Base-by-base conservation (phyloP, 257 asterid genomes). In the Nicotiana knightiana region DNA sequence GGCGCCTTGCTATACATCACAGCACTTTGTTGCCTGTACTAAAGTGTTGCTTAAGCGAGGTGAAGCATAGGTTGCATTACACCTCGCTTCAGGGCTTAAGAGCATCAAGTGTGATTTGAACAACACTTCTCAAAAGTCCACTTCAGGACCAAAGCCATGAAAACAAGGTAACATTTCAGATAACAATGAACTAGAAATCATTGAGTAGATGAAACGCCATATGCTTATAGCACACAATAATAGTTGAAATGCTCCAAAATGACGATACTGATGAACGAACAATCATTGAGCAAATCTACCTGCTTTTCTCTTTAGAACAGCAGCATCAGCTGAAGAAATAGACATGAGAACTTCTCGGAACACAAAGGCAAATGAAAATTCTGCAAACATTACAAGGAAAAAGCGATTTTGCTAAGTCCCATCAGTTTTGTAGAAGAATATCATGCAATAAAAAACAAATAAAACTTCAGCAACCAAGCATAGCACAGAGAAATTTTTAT, bases 341-440 rank as follows among this genome's bases (percentile, higher is more conserved):
- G 88, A 81, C 71, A 81, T 86, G 79, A 83, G 85, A 82, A 90
- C 93, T 89, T 96, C 99, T 75, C 98, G 97, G 85, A 86, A 96
- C 76, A 96, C 99, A 91, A 92, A 96, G 78, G 98, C 98, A 90
- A 81, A 90, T 46, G 98, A 97, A 84, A 65, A 88, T 67, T 90
- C 99, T 96, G 92, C 76, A 86, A 80, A 64, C 67, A 82, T 48
- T 88, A 71, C 79, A 9, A 73, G 87, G 59, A 57, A 84, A 83
- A 65, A 55, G 76, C 55, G 24, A 81, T 83, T 70, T 79, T 78
- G 77, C 28, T 15, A 64, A 55, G 17, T 46, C 21, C 12, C 28
- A 12, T 51, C 43, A 73, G 28, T 24, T 26, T 2, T 12, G 46
- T 2, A 54, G 51, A 51, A 51, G 33, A 30, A 75, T 51, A 51